A percentile compares a stretch with the other conserved stretches of the same genome.
Evolutionary conservation across 2,329 filamentous ascomycete genomes (phyloP).

Genomic region (Bipolaris bicolor): DNA sequence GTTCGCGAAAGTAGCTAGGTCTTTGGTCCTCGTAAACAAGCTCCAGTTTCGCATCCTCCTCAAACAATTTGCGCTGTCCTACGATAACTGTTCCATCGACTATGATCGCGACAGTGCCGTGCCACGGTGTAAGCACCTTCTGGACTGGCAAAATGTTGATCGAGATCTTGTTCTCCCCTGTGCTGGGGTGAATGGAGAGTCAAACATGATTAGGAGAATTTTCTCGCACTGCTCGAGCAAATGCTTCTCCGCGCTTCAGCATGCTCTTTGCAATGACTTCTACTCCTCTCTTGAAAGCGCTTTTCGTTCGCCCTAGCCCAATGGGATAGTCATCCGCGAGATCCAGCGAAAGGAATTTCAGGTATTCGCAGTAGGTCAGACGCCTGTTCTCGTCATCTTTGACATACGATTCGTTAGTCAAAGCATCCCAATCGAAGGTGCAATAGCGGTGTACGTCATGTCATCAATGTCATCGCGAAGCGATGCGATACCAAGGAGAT

Average conservation of each 20-base stretch:
- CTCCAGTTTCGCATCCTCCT: constrained; percentile 18
- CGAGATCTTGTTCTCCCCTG: constrained; percentile 30
- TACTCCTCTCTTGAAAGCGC: constrained; percentile 26
- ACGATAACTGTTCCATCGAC: constrained; percentile 18
- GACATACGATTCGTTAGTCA: neutral
- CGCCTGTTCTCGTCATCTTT: constrained; percentile 15
- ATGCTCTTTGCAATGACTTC: constrained; percentile 33
- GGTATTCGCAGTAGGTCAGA: neutral
- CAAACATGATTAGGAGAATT: constrained; percentile 24
- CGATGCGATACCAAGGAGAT: constrained; percentile 16
- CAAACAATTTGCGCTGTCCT: constrained; percentile 18
- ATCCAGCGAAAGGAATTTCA: constrained; percentile 8
- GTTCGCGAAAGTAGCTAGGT: constrained; percentile 16
- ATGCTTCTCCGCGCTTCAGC: constrained; percentile 26
- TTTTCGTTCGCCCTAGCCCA: constrained; percentile 13
- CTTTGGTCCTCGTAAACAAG: constrained; percentile 18
- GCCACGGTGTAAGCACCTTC: constrained; percentile 27
- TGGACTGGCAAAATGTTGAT: constrained; percentile 21
- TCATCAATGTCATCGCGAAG: constrained; percentile 17
- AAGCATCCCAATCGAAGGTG: constrained; percentile 2
- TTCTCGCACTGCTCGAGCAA: constrained; percentile 21
- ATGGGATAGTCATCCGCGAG: constrained; percentile 11
- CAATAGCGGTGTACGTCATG: constrained; percentile 23
- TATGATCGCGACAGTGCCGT: constrained; percentile 21
- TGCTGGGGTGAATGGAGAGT: constrained; percentile 31